Percentiles rank a stretch among this genome's conserved stretches.
These are phyloP conservation scores for Syzygium syzygioides DNA, from an alignment of 441 rosid species.

Conservation along the genomic window DNA sequence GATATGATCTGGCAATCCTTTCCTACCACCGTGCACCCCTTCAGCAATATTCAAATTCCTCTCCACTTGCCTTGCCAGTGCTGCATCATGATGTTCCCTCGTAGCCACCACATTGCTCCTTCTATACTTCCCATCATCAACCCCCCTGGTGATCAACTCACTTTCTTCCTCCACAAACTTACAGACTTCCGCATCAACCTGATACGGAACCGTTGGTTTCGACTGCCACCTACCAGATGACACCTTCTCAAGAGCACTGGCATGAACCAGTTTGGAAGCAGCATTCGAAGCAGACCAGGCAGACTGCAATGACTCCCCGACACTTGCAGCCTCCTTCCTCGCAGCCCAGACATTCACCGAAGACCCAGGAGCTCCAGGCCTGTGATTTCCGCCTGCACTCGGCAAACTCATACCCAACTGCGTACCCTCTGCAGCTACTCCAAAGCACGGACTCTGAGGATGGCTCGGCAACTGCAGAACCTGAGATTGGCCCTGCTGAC, in stretches of 20 bases:
- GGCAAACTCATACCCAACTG: slow-evolving; percentile 17
- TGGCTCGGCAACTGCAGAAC: slow-evolving; percentile 16
- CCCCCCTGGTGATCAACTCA: slow-evolving; percentile 16
- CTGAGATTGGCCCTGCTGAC: slow-evolving; percentile 11
- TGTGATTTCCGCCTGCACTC: slow-evolving; percentile 24
- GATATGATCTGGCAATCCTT: slow-evolving; percentile 31
- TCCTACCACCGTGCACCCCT: slow-evolving; percentile 31
- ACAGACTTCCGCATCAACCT: slow-evolving; percentile 40
- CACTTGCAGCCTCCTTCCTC: slow-evolving; percentile 41
- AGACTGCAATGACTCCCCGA: slow-evolving; percentile 37
- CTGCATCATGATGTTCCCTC: slow-evolving; percentile 26
- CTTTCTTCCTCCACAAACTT: slow-evolving; percentile 37
- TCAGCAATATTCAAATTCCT: slow-evolving; percentile 28
- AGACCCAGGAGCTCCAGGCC: slow-evolving; percentile 28
- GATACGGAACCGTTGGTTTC: slow-evolving; percentile 32
- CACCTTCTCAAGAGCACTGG: slow-evolving; percentile 72
- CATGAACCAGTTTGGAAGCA: slow-evolving; percentile 54
- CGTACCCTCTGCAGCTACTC: slow-evolving; percentile 30
- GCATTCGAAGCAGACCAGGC: slow-evolving; percentile 39
- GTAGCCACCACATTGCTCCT: slow-evolving; percentile 25
- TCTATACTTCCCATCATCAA: slow-evolving; percentile 21
- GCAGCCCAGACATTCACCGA: slow-evolving; percentile 53
- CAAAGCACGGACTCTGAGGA: slow-evolving; percentile 24
- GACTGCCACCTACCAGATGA: slow-evolving; percentile 83
- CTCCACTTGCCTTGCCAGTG: slow-evolving; percentile 29